Evolutionary conservation across 1,284 basidiomycete genomes (phyloP).

Genomic region (Trichosporon sp.): DNA sequence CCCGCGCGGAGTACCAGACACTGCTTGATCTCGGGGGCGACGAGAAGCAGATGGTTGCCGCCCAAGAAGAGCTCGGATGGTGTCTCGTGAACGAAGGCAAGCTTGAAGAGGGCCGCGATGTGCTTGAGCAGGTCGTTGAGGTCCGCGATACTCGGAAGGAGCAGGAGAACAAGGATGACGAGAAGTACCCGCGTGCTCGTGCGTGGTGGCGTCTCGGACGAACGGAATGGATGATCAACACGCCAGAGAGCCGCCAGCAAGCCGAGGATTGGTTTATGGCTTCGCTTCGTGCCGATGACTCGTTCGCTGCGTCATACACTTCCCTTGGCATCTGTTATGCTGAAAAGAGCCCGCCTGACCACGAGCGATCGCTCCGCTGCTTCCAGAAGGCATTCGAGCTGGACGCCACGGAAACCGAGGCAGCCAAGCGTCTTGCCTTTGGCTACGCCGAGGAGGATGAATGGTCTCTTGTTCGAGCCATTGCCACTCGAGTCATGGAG

Average conservation of each 20-base stretch:
- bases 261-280: constrained; percentile 78
- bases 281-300: constrained; percentile 69
- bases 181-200: constrained; percentile 57
- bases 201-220: constrained; percentile 80
- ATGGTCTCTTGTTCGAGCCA: constrained; percentile 93
- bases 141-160: constrained; percentile 58
- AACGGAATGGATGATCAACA: constrained; percentile 67
- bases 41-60: constrained; percentile 57
- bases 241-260: constrained; percentile 53
- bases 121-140: constrained; percentile 60
- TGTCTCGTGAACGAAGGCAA: constrained; percentile 63
- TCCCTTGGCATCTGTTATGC: constrained; percentile 88
- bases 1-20: constrained; percentile 60
- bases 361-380: constrained; percentile 82
- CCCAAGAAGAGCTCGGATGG: constrained; percentile 81
- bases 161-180: constrained; percentile 52
- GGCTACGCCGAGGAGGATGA: constrained; percentile 89
- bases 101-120: constrained; percentile 56
- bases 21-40: constrained; percentile 48
- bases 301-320: constrained; percentile 87
- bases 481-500: constrained; percentile 85
- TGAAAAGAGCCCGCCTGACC: constrained; percentile 70
- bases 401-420: constrained; percentile 79
- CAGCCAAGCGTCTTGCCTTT: constrained; percentile 76
- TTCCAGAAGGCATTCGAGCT: constrained; percentile 99